Percentiles rank a stretch among this genome's conserved stretches.
These are phyloP conservation scores for Albatrellus ellisii DNA, from an alignment of 768 basidiomycete genomes.

Conservation along the genomic window DNA sequence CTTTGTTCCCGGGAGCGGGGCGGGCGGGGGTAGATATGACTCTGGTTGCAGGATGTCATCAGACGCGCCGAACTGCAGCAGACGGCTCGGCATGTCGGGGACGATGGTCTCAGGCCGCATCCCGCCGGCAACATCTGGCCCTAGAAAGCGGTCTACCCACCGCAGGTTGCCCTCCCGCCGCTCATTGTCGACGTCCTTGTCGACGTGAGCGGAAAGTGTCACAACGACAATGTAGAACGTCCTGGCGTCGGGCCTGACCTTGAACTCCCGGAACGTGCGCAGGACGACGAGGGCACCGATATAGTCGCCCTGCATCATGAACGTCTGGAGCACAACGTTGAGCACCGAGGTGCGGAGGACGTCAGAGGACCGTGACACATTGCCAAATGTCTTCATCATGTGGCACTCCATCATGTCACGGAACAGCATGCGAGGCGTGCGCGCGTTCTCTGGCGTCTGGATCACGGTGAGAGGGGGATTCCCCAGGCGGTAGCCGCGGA, in stretches of 20 bases:
- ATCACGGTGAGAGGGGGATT: too few species aligned
- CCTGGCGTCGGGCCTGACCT: slow-evolving; percentile 5
- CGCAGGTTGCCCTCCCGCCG: not conserved
- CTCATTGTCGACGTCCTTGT: not conserved
- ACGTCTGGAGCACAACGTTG: slow-evolving; percentile 9
- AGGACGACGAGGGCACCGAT: slow-evolving; percentile 7
- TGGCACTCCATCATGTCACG: slow-evolving; percentile 13
- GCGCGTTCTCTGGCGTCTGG: not conserved
- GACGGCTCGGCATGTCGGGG: not conserved
- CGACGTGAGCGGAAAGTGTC: slow-evolving; percentile 6
- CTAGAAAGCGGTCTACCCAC: slow-evolving; percentile 8
- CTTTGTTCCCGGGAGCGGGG: not conserved
- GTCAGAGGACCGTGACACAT: not conserved
- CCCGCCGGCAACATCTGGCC: not conserved
- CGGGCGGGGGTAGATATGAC: not conserved
- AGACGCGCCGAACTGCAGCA: not conserved
- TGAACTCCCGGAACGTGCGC: slow-evolving; percentile 2
- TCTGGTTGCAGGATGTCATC: not conserved
- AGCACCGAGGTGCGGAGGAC: slow-evolving; percentile 6
- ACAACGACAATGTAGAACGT: slow-evolving; percentile 10
- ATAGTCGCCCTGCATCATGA: slow-evolving; percentile 10
- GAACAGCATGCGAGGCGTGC: slow-evolving; percentile 8
- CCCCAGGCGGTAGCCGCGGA: too few species aligned
- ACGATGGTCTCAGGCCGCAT: not conserved
- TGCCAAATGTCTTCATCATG: not conserved